Conservation (phyloP, 306 rosid species). For the Dalbergia cochinchinensis region DNA sequence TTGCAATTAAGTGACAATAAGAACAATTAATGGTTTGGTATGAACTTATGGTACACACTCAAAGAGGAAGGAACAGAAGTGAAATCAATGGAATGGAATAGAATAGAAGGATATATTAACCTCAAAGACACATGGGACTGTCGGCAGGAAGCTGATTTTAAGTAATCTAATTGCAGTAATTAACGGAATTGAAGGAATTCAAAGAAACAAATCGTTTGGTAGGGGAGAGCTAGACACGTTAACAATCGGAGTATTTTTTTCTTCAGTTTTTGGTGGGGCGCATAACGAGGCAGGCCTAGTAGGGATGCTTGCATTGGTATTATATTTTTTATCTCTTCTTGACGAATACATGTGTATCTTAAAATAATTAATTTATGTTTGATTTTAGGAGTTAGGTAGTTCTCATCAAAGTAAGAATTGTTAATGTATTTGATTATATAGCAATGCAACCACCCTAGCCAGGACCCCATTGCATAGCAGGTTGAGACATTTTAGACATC, state of each 20-base stretch:
- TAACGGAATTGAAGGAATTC: conserved; percentile 23
- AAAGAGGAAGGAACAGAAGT: background rate
- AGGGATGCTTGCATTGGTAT: conserved; percentile 26
- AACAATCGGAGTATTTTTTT: conserved; percentile 59
- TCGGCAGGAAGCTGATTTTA: conserved; percentile 54
- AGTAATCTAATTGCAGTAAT: conserved; percentile 2
- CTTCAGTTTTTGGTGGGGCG: conserved; percentile 59
- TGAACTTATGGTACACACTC: background rate
- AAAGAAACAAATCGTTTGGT: conserved; percentile 48
- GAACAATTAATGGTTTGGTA: background rate
- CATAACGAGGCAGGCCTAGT: conserved; percentile 52
- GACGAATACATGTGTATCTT: conserved; percentile 54
- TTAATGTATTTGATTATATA: conserved; percentile 41
- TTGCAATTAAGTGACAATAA: conserved; percentile 1
- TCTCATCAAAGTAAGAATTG: conserved; percentile 30
- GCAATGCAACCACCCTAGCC: conserved; percentile 48
- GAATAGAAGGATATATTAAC: background rate
- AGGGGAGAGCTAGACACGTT: conserved; percentile 61
- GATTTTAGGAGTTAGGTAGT: conserved; percentile 39
- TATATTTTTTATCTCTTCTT: conserved; percentile 47
- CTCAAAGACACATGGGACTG: conserved; percentile 40
- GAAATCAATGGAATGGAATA: background rate
- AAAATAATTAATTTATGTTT: conserved; percentile 22
- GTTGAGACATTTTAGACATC: conserved; percentile 32
- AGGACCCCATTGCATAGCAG: conserved; percentile 36